Conservation (phyloP, 2,329 filamentous ascomycete genomes). For the Diaporthe sp. region DNA sequence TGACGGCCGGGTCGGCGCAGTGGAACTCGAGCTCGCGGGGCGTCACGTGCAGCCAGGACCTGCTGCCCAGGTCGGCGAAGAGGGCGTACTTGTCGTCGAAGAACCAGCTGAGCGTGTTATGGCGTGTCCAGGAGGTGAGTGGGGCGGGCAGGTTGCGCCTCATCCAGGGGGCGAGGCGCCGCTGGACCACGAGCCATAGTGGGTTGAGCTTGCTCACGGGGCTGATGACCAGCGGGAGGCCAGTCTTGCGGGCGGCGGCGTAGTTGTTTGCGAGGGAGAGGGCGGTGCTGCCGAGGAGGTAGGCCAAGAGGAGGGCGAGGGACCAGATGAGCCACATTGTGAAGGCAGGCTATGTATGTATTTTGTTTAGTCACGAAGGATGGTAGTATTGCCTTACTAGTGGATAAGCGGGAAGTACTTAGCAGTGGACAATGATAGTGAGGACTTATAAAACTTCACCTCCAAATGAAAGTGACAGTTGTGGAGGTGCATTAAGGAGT, state of each 20-base stretch:
- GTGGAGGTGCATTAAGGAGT: neutral
- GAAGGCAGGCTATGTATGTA: neutral
- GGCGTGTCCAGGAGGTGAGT: conserved; percentile 2
- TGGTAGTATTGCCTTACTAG: neutral
- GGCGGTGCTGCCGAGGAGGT: conserved; percentile 12
- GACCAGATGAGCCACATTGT: conserved; percentile 17
- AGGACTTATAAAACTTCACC: neutral
- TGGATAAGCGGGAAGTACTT: neutral
- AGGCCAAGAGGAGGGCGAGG: neutral
- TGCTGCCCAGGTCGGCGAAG: neutral
- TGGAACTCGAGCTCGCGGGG: conserved; percentile 7
- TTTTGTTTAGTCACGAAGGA: no score
- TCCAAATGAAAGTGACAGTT: neutral
- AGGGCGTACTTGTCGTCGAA: conserved; percentile 31
- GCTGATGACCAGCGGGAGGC: conserved; percentile 22
- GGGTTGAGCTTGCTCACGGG: conserved; percentile 17
- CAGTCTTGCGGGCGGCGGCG: conserved; percentile 13
- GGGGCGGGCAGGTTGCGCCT: neutral
- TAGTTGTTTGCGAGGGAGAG: conserved; percentile 8
- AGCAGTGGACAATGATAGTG: neutral
- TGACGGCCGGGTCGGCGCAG: conserved; percentile 28
- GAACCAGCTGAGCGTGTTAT: conserved; percentile 21
- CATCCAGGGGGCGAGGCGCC: neutral
- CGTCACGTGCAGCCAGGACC: conserved; percentile 22
- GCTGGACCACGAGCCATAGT: neutral